phyloP scores from a whole-genome alignment of 2,329 filamentous ascomycete species.

The Sclerotinia spermophila region DNA sequence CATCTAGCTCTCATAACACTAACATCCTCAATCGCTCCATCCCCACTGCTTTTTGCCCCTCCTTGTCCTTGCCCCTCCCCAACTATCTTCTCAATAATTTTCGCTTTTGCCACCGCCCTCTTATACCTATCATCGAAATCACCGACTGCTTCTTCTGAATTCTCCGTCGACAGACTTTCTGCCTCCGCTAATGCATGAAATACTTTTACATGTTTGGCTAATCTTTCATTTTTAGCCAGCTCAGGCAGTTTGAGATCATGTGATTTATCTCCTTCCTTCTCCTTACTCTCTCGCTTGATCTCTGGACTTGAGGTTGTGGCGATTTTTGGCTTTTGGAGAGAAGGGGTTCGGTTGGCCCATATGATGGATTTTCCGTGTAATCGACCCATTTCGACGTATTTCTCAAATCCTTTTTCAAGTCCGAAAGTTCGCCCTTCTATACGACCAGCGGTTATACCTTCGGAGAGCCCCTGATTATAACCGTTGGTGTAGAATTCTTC shows the following conservation, averaged over 20 bases:
- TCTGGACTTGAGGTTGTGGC: background rate
- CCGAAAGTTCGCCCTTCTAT: constrained; percentile 89
- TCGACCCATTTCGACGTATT: constrained; percentile 76
- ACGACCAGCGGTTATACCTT: constrained; percentile 73
- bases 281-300: background rate
- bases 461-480: constrained; percentile 67
- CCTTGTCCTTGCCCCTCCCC: constrained; percentile 40
- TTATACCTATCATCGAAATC: constrained; percentile 90
- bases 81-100: constrained; percentile 73
- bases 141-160: constrained; percentile 82
- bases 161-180: constrained; percentile 71
- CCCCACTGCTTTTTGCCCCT: constrained; percentile 25
- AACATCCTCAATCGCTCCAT: constrained; percentile 47
- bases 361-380: constrained; percentile 75
- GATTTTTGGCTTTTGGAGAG: constrained; percentile 7
- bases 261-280: background rate
- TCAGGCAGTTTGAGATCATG: constrained; percentile 32
- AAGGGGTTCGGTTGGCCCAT: constrained; percentile 72
- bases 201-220: constrained; percentile 72
- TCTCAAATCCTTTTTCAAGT: constrained; percentile 89
- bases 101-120: constrained; percentile 76
- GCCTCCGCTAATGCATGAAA: constrained; percentile 77
- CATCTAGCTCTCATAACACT: constrained; percentile 33
- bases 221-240: constrained; percentile 55
- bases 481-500: constrained; percentile 78